Evolutionary conservation across 805 yeast genomes (phyloP).

Genomic region (Saturnispora kantuleensis): DNA sequence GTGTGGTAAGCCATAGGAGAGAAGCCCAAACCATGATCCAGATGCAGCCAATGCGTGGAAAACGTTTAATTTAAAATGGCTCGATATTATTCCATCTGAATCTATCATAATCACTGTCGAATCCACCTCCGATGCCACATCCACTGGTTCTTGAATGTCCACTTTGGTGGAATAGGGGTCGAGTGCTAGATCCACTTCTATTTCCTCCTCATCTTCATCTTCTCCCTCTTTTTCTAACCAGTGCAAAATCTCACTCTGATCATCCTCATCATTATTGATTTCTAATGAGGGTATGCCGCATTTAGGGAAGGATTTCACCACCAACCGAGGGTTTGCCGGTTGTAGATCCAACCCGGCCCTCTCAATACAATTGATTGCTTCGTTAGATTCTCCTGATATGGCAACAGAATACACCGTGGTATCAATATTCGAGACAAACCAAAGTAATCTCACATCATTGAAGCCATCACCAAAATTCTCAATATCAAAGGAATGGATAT

Average conservation of each 20-base stretch:
- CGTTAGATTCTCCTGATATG: conserved; percentile 2
- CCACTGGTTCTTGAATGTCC: conserved; percentile 21
- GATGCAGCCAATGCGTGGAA: not conserved
- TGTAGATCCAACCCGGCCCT: not conserved
- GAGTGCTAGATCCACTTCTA: not conserved
- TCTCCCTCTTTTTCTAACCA: conserved; percentile 16
- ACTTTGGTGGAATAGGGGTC: conserved; percentile 18
- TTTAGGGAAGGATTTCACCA: conserved; percentile 7
- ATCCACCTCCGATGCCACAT: not conserved
- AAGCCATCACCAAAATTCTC: conserved; percentile 9
- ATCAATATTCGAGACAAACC: conserved; percentile 23
- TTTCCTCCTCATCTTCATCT: not conserved
- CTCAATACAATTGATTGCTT: not conserved
- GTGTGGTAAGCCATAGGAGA: conserved; percentile 23
- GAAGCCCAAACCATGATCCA: conserved; percentile 20
- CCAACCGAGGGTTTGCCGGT: not conserved
- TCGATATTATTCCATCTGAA: not conserved
- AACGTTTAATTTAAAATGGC: not conserved
- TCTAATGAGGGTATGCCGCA: conserved; percentile 15
- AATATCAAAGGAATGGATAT: conserved; percentile 18
- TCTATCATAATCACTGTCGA: not conserved
- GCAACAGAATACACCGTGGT: not conserved
- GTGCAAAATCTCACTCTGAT: conserved; percentile 20
- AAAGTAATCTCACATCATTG: conserved; percentile 21
- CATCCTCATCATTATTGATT: conserved; percentile 15